phyloP scores from a whole-genome alignment of 2,329 filamentous ascomycete species.

The Pseudocercospora cruenta region DNA sequence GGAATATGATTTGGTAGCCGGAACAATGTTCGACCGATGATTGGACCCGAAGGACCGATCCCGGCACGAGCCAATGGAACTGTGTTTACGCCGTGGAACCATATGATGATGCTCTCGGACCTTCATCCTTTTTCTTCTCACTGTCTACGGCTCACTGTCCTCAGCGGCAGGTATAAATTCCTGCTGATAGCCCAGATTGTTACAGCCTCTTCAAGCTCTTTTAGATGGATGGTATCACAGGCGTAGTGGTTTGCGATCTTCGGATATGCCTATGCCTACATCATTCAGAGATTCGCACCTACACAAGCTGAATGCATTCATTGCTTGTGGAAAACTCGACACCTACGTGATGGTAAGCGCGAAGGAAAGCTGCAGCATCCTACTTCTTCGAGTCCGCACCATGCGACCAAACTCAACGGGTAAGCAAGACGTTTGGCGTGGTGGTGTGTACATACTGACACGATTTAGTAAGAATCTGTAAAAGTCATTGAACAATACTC shows the following conservation, averaged over 20 bases:
- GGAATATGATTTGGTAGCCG: no score
- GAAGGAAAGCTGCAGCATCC: background rate
- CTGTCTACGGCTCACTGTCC: no score
- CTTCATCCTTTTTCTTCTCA: no score
- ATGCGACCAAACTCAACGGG: background rate
- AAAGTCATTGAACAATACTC: background rate
- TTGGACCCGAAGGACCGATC: background rate
- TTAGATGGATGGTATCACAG: no score
- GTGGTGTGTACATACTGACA: background rate
- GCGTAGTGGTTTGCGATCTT: no score
- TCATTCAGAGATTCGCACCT: background rate
- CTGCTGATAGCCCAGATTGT: no score
- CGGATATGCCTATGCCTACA: background rate
- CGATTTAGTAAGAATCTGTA: background rate
- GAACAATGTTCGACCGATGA: background rate
- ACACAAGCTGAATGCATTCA: background rate
- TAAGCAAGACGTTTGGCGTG: background rate
- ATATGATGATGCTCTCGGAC: background rate
- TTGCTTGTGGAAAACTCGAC: no score
- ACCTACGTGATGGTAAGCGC: background rate
- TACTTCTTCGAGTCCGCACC: background rate
- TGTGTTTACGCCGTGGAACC: background rate
- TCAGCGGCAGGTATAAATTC: no score
- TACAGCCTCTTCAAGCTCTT: no score
- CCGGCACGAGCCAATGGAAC: background rate